Conservation (phyloP, 2,329 filamentous ascomycete genomes). For the Verticillium nonalfalfae region DNA sequence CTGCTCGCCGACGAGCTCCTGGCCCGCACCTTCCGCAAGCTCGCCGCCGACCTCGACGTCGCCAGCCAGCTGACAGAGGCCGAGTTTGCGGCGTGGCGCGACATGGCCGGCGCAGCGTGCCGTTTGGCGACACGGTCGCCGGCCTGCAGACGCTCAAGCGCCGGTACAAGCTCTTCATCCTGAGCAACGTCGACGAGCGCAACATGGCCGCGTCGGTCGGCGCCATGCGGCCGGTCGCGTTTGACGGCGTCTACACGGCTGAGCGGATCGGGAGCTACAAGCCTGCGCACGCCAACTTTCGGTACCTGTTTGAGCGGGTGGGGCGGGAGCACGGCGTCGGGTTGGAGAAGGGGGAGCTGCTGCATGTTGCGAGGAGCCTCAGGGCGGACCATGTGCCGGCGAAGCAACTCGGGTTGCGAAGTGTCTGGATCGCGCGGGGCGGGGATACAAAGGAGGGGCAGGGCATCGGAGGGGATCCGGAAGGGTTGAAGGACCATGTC, state of each 20-base stretch:
- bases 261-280: constrained; percentile 69
- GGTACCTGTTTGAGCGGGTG: constrained; percentile 52
- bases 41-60: constrained; percentile 34
- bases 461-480: constrained; percentile 21
- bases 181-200: constrained; percentile 52
- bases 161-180: constrained; percentile 51
- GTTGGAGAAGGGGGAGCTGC: constrained; percentile 41
- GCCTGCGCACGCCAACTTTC: constrained; percentile 58
- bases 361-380: constrained; percentile 65
- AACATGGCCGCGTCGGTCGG: constrained; percentile 31
- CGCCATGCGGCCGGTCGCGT: constrained; percentile 30
- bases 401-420: constrained; percentile 51
- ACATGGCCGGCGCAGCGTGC: constrained; percentile 46
- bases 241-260: constrained; percentile 64
- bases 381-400: constrained; percentile 62
- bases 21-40: constrained; percentile 31
- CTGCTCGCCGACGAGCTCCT: constrained; percentile 54
- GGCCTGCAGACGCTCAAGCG: constrained; percentile 42
- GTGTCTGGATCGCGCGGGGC: constrained; percentile 58
- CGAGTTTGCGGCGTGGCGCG: constrained; percentile 32
- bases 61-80: constrained; percentile 29
- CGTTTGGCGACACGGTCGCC: constrained; percentile 50
- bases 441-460: constrained; percentile 39
- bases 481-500: constrained; percentile 34
- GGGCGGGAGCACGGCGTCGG: constrained; percentile 45